Evolutionary conservation across 495 filamentous ascomycete species (phyloP).

Genomic region (Aspergillus homomorphus): DNA sequence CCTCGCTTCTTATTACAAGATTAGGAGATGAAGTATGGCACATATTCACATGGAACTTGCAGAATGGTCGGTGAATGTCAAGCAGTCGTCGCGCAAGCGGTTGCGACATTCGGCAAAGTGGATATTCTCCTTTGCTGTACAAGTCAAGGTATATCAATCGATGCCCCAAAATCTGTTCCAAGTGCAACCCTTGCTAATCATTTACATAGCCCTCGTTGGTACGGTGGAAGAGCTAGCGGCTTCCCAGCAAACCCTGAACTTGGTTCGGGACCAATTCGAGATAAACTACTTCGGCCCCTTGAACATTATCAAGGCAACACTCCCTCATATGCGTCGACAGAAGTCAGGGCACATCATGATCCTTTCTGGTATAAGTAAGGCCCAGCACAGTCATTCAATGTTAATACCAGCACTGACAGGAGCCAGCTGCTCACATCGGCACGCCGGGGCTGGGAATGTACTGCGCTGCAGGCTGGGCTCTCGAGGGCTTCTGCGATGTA

Average conservation of each 20-base stretch:
- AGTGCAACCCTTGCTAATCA: slow-evolving; percentile 4
- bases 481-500: slow-evolving; percentile 94
- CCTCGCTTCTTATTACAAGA: background rate
- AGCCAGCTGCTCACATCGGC: slow-evolving; percentile 75
- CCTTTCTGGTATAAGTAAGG: slow-evolving; percentile 75
- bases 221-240: slow-evolving; percentile 87
- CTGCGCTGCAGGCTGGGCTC: slow-evolving; percentile 87
- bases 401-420: slow-evolving; percentile 16
- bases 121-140: slow-evolving; percentile 88
- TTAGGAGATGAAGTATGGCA: too few species aligned
- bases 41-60: slow-evolving; percentile 16
- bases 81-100: slow-evolving; percentile 80
- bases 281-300: slow-evolving; percentile 90
- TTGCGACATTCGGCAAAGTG: slow-evolving; percentile 76
- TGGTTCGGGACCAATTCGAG: slow-evolving; percentile 90
- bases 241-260: slow-evolving; percentile 65
- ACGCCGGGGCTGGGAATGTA: slow-evolving; percentile 90
- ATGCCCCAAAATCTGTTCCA: background rate
- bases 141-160: slow-evolving; percentile 61
- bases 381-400: background rate
- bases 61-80: slow-evolving; percentile 60
- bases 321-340: slow-evolving; percentile 76
- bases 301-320: slow-evolving; percentile 87
- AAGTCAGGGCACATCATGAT: slow-evolving; percentile 86
- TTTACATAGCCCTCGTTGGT: slow-evolving; percentile 68